phyloP scores from a whole-genome alignment of 257 asterid genomes.

The Capsicum chinense region DNA sequence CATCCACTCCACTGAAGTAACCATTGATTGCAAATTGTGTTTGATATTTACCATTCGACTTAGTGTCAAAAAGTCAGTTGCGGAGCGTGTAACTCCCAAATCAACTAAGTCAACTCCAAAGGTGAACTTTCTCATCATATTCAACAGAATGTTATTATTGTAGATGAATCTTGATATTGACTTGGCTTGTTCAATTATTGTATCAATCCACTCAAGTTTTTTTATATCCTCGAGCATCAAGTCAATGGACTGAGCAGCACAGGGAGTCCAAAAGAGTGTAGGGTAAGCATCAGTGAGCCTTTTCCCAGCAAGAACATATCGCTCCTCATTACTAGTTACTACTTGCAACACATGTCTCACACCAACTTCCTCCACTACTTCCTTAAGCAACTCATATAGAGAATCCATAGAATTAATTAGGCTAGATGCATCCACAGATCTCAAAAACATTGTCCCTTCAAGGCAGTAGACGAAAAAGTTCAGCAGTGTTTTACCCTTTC shows the following conservation, averaged over 20 bases:
- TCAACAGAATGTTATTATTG: conserved; percentile 56
- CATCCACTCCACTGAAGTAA: conserved; percentile 91
- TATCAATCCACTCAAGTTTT: conserved; percentile 59
- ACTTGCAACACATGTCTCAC: conserved; percentile 77
- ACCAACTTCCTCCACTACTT: conserved; percentile 84
- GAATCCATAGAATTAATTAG: conserved; percentile 58
- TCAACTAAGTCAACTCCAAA: conserved; percentile 84
- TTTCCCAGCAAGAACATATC: conserved; percentile 72
- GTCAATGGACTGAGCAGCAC: conserved; percentile 77
- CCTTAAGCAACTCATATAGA: conserved; percentile 70
- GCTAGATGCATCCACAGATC: conserved; percentile 71
- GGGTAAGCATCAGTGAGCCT: conserved; percentile 71
- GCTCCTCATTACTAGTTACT: conserved; percentile 71
- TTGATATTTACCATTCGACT: conserved; percentile 70
- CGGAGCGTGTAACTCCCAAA: conserved; percentile 58
- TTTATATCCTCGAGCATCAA: conserved; percentile 78
- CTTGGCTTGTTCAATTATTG: conserved; percentile 75
- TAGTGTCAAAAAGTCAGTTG: conserved; percentile 75
- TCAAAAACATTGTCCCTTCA: conserved; percentile 68
- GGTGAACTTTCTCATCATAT: conserved; percentile 81
- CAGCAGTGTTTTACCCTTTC: conserved; percentile 61
- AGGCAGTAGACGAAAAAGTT: conserved; percentile 67
- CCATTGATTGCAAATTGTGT: conserved; percentile 80
- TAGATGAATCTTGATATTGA: conserved; percentile 73
- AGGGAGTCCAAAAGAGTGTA: conserved; percentile 84